Percentiles rank a stretch among this genome's conserved stretches.
These are phyloP conservation scores for Prototheca cutis DNA, from an alignment of 163 green algal species.

Conservation along the genomic window DNA sequence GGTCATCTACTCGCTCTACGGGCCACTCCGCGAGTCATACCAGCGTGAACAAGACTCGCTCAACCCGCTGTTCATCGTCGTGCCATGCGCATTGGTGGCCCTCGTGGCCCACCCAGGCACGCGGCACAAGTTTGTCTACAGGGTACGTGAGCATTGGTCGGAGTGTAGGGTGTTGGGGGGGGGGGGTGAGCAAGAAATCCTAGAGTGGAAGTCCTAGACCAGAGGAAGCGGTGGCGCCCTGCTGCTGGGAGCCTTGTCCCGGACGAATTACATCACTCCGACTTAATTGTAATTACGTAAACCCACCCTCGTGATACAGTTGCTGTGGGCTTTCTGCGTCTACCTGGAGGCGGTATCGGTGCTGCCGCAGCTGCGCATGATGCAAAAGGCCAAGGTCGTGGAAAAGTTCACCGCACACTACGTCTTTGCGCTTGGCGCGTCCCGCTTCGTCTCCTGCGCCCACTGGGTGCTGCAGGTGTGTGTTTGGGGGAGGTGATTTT, in stretches of 20 bases:
- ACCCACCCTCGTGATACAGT: no score
- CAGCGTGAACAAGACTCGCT: constrained; percentile 78
- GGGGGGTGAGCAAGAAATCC: no score
- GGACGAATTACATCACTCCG: no score
- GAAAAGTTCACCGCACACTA: constrained; percentile 98
- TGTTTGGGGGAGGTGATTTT: no score
- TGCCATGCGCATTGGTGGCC: constrained; percentile 76
- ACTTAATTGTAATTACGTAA: no score
- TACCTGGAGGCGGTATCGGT: constrained; percentile 95
- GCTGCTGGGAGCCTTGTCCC: no score
- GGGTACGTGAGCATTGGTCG: constrained; percentile 30
- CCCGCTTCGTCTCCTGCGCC: constrained; percentile 92
- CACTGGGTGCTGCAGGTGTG: constrained; percentile 62
- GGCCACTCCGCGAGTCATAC: constrained; percentile 67
- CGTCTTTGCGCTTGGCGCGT: constrained; percentile 90
- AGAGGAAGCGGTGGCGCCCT: no score
- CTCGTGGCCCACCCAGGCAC: constrained; percentile 82
- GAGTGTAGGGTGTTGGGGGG: background rate
- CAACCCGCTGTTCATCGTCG: constrained; percentile 61
- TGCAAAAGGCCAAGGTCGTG: constrained; percentile 96
- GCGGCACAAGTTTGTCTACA: constrained; percentile 65
- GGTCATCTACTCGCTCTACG: constrained; percentile 78
- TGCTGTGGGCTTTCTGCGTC: constrained; percentile 94
- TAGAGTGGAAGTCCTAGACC: no score
- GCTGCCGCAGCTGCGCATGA: constrained; percentile 94